Evolutionary conservation across 176 grass and related monocot genomes (phyloP).

Genomic region (Secale cereale): DNA sequence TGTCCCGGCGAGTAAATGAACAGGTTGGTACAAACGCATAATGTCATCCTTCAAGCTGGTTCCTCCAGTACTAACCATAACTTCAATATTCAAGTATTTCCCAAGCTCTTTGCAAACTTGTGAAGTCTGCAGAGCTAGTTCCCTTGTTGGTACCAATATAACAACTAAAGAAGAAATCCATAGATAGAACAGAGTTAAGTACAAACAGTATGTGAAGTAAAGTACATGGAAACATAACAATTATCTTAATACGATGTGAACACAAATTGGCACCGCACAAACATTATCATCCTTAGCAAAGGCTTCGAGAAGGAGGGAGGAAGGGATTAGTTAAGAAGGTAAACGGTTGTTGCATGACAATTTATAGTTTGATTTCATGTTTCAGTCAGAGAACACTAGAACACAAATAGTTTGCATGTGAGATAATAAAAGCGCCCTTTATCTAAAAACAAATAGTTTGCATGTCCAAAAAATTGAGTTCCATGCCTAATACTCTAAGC

Average conservation of each 20-base stretch:
- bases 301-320: background rate
- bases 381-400: conserved; percentile 1
- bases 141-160: conserved; percentile 95
- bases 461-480: background rate
- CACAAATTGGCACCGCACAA: conserved; percentile 5
- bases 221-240: background rate
- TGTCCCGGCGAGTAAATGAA: conserved; percentile 89
- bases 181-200: background rate
- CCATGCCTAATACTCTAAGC: background rate
- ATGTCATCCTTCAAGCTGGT: conserved; percentile 98
- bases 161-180: conserved; percentile 55
- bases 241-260: background rate
- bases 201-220: background rate
- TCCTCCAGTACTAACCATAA: conserved; percentile 95
- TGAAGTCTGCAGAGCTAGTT: conserved; percentile 88
- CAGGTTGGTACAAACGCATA: conserved; percentile 91
- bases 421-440: too few species aligned
- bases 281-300: background rate
- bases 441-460: background rate
- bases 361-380: background rate
- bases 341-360: background rate
- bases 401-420: background rate
- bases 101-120: conserved; percentile 99
- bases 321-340: background rate
- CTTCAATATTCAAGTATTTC: conserved; percentile 83